These are phyloP conservation scores for Boletellus emodensis DNA, from an alignment of 768 basidiomycete genomes.

Conservation along the genomic window DNA sequence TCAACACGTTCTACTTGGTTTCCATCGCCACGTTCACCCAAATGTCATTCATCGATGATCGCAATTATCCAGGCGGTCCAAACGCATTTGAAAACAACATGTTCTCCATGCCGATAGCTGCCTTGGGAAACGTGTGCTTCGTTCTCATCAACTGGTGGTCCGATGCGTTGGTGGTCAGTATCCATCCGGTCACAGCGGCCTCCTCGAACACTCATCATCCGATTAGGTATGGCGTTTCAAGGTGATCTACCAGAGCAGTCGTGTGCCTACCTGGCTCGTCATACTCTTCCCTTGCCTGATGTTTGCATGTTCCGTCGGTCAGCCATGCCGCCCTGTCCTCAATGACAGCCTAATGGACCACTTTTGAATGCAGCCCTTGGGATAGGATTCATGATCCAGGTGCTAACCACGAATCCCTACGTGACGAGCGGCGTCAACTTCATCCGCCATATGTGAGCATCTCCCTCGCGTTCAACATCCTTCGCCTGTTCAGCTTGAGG, in stretches of 20 bases:
- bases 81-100: constrained; percentile 14
- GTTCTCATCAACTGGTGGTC: constrained; percentile 13
- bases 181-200: too few species aligned
- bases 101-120: constrained; percentile 12
- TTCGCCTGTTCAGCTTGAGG: constrained; percentile 25
- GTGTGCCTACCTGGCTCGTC: constrained; percentile 4
- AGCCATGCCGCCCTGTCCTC: background rate
- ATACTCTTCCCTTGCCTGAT: constrained; percentile 10
- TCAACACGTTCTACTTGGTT: constrained; percentile 16
- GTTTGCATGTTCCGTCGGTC: constrained; percentile 8
- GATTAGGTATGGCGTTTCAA: constrained; percentile 16
- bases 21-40: constrained; percentile 20
- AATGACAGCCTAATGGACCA: background rate
- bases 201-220: background rate
- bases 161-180: constrained; percentile 18
- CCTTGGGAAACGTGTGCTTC: constrained; percentile 6
- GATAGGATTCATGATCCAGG: constrained; percentile 7
- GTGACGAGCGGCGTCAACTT: too few species aligned
- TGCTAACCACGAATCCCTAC: constrained; percentile 12
- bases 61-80: constrained; percentile 32
- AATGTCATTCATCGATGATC: constrained; percentile 29
- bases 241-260: constrained; percentile 12
- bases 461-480: constrained; percentile 21
- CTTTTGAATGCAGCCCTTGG: constrained; percentile 3
- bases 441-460: too few species aligned